A percentile compares a stretch with the other conserved stretches of the same genome.
These are phyloP conservation scores for Croton setiger DNA, from an alignment of 441 rosid genomes.

Conservation along the genomic window DNA sequence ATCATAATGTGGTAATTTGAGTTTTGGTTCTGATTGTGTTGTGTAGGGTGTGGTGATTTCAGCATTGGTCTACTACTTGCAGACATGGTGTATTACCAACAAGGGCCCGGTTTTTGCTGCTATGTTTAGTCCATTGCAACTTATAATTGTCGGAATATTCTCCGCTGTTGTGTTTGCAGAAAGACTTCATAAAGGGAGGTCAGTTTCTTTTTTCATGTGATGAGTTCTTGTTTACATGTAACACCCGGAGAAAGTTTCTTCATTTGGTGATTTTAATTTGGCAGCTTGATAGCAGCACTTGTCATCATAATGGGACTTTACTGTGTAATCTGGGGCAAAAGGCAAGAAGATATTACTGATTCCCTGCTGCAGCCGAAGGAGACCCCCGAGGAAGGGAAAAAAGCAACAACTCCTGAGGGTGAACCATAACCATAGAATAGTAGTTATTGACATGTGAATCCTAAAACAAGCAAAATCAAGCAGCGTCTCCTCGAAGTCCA, in stretches of 20 bases:
- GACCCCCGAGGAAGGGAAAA: conserved; percentile 10
- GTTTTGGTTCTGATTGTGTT: neutral
- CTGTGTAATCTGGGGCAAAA: conserved; percentile 40
- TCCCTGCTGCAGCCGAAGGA: neutral
- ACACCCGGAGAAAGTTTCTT: neutral
- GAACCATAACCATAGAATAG: conserved; percentile 2
- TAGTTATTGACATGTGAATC: neutral
- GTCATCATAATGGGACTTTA: conserved; percentile 34
- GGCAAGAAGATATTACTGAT: conserved; percentile 13
- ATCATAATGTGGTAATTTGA: too few species aligned
- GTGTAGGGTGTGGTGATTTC: conserved; percentile 39
- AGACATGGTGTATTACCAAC: conserved; percentile 36
- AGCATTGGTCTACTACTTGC: conserved; percentile 30
- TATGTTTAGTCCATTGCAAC: conserved; percentile 34
- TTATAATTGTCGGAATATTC: conserved; percentile 35
- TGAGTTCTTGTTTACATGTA: too few species aligned
- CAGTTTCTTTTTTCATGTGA: neutral
- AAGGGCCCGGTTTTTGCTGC: conserved; percentile 46
- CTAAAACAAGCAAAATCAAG: neutral
- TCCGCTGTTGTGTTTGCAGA: conserved; percentile 42
- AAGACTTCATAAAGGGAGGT: conserved; percentile 43
- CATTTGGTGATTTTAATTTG: neutral
- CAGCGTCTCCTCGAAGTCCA: too few species aligned
- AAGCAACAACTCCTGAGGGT: neutral
- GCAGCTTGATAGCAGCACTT: conserved; percentile 38